These are phyloP conservation scores for Ganoderma resinaceum DNA, from an alignment of 1,284 basidiomycete species.

Conservation along the genomic window DNA sequence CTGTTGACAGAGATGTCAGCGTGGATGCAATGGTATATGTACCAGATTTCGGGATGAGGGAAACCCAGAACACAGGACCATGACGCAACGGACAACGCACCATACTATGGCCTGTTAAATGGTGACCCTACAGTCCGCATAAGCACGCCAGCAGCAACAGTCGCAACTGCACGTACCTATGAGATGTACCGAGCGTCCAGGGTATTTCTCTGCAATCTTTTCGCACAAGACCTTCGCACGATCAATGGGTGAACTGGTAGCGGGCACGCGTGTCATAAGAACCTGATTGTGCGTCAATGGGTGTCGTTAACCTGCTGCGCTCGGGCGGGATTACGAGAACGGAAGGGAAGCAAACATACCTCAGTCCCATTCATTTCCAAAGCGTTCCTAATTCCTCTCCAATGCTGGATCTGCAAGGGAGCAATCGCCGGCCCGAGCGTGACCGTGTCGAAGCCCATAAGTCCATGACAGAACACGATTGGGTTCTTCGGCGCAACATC, in stretches of 20 bases:
- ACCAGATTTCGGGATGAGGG: background rate
- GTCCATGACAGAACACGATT: slow-evolving; percentile 92
- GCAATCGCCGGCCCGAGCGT: slow-evolving; percentile 77
- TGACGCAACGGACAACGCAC: slow-evolving; percentile 46
- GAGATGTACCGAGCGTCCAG: slow-evolving; percentile 85
- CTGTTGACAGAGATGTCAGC: slow-evolving; percentile 45
- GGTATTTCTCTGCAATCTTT: slow-evolving; percentile 80
- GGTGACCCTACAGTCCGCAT: slow-evolving; percentile 37
- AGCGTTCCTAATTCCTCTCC: slow-evolving; percentile 94
- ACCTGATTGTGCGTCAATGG: slow-evolving; percentile 47
- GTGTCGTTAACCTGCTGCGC: background rate
- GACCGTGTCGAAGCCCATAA: slow-evolving; percentile 87
- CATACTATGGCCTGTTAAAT: slow-evolving; percentile 82
- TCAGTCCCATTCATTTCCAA: slow-evolving; percentile 89
- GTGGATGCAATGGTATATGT: slow-evolving; percentile 5
- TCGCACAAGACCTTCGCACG: slow-evolving; percentile 88
- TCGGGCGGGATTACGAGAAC: background rate
- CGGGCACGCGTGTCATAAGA: slow-evolving; percentile 91
- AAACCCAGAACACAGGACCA: background rate
- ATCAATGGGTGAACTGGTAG: slow-evolving; percentile 86
- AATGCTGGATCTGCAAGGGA: slow-evolving; percentile 88
- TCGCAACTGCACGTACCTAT: slow-evolving; percentile 59
- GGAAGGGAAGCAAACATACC: slow-evolving; percentile 29
- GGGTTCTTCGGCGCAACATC: slow-evolving; percentile 83
- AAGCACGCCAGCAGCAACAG: slow-evolving; percentile 36